Evolutionary conservation across 768 basidiomycete species (phyloP), one percentile per base, ranked within the genome.

Genomic region (Leccinellum rugosiceps): DNA sequence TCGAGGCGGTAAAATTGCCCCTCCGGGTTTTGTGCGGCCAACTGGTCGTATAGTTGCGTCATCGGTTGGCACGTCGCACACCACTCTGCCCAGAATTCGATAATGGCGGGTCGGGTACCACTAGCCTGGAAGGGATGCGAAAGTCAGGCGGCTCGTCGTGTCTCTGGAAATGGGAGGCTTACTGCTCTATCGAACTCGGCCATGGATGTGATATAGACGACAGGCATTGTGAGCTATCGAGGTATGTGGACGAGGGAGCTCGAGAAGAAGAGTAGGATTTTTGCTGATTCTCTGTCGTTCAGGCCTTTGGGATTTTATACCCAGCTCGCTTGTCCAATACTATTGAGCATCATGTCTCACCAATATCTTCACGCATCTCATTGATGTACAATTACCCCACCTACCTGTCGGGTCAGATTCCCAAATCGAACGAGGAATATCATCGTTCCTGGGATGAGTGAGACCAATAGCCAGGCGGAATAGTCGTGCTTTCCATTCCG

Each of bases 1-100:
- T 70, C 69, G n/a, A 70, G 67, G 52, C 69, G 69, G 60, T 71
- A 71, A 58, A 70, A 70, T 1, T 69, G 43, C 0, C 60, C 69
- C 25, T 14, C 5, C 9, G 69, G 69, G 46, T 71, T 63, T 65
- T 69, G 65, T 7, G 59, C 61, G 49, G 69, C 65, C 60, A 70
- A 30, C 53, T 57, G 62, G 56, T 70, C 55, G 46, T 66, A 70
- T 10, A 68, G 19, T 6, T 58, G 11, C 38, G 70, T 53, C 62
- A 53, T 63, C 8, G 56, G 23, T 43, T 56, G 59, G 52, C 69
- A 72, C n/a, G 66, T 63, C 32, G 19, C 17, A 25, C 69, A 70
- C 69, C 69, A 70, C 13, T 71, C 68, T 52, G 69, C 69, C 69
- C 69, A 72, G 64, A 71, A 70, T 50, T 70, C 70, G 21, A 70